A percentile compares a stretch with the other conserved stretches of the same genome.
These are phyloP conservation scores for Penicillium glabrum DNA, from an alignment of 2,329 filamentous ascomycete genomes.

Conservation along the genomic window DNA sequence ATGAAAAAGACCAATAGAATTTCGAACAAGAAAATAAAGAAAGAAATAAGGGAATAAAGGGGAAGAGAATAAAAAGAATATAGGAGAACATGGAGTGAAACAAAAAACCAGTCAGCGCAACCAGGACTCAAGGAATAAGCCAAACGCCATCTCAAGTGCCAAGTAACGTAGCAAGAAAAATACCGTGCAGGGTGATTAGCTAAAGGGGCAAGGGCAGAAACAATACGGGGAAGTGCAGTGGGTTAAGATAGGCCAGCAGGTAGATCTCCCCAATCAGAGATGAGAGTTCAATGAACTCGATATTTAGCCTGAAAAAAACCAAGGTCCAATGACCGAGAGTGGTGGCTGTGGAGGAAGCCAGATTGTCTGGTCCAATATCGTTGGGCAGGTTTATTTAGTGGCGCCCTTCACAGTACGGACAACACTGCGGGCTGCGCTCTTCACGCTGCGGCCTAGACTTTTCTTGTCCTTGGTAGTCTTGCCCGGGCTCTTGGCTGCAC, in stretches of 20 bases:
- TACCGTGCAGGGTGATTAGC: background rate
- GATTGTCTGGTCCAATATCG: background rate
- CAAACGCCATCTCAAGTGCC: background rate
- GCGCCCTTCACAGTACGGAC: conserved; percentile 17
- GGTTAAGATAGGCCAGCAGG: background rate
- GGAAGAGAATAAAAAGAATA: background rate
- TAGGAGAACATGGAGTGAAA: background rate
- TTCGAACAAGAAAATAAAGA: background rate
- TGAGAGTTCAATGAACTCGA: background rate
- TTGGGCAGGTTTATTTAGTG: conserved; percentile 7
- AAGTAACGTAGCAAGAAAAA: background rate
- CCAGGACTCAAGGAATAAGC: background rate
- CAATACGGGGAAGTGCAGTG: background rate
- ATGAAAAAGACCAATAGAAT: background rate
- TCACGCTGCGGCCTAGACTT: conserved; percentile 14
- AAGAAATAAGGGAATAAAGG: background rate
- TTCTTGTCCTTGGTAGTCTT: conserved; percentile 8
- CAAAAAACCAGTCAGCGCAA: background rate
- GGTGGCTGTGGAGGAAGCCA: background rate
- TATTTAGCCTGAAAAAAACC: background rate
- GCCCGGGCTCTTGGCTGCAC: conserved; percentile 1
- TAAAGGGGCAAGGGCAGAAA: background rate
- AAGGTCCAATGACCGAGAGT: background rate
- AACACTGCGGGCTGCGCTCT: conserved; percentile 14
- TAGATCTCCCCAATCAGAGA: background rate